Conservation (phyloP, 345 rosid genomes). For the Euphorbia tirucalli region DNA sequence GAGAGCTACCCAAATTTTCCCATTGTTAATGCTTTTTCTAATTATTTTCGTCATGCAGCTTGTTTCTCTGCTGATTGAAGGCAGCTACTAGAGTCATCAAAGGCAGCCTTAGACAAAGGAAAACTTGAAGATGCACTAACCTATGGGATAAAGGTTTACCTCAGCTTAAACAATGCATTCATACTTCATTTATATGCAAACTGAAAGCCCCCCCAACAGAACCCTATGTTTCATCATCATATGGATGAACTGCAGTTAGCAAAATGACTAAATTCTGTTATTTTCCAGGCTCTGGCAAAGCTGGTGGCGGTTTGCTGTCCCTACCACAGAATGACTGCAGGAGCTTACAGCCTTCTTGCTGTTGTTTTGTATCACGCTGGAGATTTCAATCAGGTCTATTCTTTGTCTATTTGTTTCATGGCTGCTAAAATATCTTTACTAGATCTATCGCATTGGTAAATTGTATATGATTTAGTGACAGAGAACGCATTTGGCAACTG, state of each 20-base stretch:
- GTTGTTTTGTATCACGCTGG: constrained; percentile 98
- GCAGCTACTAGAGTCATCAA: constrained; percentile 95
- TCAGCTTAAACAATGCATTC: constrained; percentile 8
- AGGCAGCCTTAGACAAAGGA: constrained; percentile 97
- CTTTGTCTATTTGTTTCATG: constrained; percentile 14
- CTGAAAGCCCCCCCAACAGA: neutral
- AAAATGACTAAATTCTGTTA: constrained; percentile 21
- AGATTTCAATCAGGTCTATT: constrained; percentile 90
- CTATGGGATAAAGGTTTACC: constrained; percentile 83
- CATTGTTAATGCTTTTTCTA: constrained; percentile 18
- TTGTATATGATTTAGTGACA: constrained; percentile 1
- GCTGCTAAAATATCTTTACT: neutral
- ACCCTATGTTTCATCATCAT: neutral
- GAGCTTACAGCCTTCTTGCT: constrained; percentile 99
- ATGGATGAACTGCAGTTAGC: constrained; percentile 4
- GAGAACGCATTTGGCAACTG: neutral
- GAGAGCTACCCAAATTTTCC: constrained; percentile 9
- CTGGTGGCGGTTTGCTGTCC: constrained; percentile 99
- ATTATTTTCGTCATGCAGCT: constrained; percentile 83
- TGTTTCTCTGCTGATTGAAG: constrained; percentile 99
- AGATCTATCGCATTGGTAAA: constrained; percentile 3
- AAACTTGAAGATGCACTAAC: constrained; percentile 99
- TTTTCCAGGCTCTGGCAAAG: constrained; percentile 86
- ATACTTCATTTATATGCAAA: constrained; percentile 11
- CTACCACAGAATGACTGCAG: constrained; percentile 98